A percentile compares a stretch with the other conserved stretches of the same genome.
Conservation (phyloP, 73 alveolate species). For the Tetrahymena malaccensis region DNA sequence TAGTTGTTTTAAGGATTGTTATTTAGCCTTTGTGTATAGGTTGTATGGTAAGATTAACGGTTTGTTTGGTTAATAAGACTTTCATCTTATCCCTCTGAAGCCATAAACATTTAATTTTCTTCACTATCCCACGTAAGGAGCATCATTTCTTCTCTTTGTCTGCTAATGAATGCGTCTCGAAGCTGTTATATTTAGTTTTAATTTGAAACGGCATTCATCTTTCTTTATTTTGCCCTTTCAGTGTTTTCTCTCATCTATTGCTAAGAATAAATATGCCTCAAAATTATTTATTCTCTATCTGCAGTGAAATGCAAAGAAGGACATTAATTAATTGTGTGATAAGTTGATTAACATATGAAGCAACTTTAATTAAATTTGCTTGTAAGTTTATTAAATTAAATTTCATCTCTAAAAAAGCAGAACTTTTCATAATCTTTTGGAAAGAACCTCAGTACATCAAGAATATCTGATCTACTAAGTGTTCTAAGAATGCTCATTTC, state of each 20-base stretch:
- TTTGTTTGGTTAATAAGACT: not conserved
- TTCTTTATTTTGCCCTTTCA: not conserved
- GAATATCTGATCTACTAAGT: slow-evolving; percentile 8
- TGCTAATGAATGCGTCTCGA: not conserved
- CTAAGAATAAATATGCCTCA: not conserved
- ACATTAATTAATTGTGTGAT: slow-evolving; percentile 23
- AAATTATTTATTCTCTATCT: slow-evolving; percentile 20
- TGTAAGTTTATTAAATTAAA: not conserved
- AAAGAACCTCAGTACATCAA: slow-evolving; percentile 4
- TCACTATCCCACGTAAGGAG: not conserved
- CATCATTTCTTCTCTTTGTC: not conserved
- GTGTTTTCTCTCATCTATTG: not conserved
- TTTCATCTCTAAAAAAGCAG: slow-evolving; percentile 10
- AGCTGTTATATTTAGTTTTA: not conserved
- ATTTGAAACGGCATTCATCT: not conserved
- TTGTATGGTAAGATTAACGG: not conserved
- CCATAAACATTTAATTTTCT: not conserved
- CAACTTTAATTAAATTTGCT: not conserved
- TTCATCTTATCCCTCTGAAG: not conserved
- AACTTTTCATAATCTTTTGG: slow-evolving; percentile 39
- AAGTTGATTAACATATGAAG: not conserved
- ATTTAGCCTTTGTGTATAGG: not conserved
- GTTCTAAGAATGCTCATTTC: slow-evolving; percentile 21
- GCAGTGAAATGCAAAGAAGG: slow-evolving; percentile 37
- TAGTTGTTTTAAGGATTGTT: not conserved